Evolutionary conservation across 345 rosid species (phyloP).

Genomic region (Pistacia integerrima): DNA sequence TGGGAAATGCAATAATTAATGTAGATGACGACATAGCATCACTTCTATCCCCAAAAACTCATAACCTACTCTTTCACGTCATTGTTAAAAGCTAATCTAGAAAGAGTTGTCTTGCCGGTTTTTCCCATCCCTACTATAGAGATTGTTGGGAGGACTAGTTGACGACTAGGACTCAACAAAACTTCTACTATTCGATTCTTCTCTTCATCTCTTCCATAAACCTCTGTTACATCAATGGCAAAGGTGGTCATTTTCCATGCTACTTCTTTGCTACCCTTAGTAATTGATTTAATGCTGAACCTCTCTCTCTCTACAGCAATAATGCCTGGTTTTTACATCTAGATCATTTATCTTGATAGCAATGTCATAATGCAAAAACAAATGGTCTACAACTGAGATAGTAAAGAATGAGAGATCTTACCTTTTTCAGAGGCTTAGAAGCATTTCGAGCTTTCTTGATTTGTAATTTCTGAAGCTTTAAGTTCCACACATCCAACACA

Average conservation of each 20-base stretch:
- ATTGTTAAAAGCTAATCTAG: neutral
- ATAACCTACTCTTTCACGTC: neutral
- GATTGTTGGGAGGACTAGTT: neutral
- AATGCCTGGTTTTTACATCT: neutral
- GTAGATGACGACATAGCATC: too few relatives aligned
- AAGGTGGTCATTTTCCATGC: too few relatives aligned
- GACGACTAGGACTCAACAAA: too few relatives aligned
- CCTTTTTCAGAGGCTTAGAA: neutral
- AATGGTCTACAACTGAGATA: too few relatives aligned
- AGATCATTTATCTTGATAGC: neutral
- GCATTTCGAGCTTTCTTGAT: neutral
- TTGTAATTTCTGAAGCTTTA: neutral
- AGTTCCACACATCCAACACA: constrained; percentile 10
- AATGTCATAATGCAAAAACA: neutral
- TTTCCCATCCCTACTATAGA: neutral
- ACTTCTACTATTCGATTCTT: too few relatives aligned
- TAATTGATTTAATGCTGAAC: too few relatives aligned
- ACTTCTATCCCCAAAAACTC: too few relatives aligned
- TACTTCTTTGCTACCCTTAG: too few relatives aligned
- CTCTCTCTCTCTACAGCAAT: neutral
- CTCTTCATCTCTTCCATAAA: too few relatives aligned
- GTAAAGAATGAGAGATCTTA: neutral
- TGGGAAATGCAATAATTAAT: too few relatives aligned
- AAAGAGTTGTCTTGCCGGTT: neutral
- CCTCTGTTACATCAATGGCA: too few relatives aligned